A percentile compares a stretch with the other conserved stretches of the same genome.
phyloP scores from a whole-genome alignment of 306 rosid species.

The Malus sylvestris region DNA sequence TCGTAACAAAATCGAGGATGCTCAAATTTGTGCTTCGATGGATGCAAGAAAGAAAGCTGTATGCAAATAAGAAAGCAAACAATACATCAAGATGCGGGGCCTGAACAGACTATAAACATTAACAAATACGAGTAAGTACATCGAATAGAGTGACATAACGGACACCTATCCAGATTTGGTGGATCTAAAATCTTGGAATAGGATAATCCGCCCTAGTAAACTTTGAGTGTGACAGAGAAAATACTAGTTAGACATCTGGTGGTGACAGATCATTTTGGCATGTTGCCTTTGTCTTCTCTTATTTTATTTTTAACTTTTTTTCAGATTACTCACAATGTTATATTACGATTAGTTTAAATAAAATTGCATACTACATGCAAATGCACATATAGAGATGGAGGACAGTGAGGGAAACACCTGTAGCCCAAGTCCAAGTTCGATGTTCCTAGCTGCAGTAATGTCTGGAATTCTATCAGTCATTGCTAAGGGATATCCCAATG shows the following conservation, averaged over 20 bases:
- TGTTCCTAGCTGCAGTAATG: slow-evolving; percentile 72
- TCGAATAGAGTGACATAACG: not conserved
- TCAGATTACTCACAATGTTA: not conserved
- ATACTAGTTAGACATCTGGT: not conserved
- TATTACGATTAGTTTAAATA: not conserved
- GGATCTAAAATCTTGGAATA: not conserved
- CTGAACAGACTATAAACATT: not conserved
- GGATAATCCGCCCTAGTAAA: not conserved
- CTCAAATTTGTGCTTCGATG: slow-evolving; percentile 85
- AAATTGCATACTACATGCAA: not conserved
- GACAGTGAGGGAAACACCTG: slow-evolving; percentile 42
- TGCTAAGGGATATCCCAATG: slow-evolving; percentile 68
- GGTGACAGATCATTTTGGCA: not conserved
- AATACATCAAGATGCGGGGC: slow-evolving; percentile 11
- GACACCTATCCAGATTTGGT: not conserved
- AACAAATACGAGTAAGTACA: not conserved
- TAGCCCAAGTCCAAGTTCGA: slow-evolving; percentile 94
- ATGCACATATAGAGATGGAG: slow-evolving; percentile 15
- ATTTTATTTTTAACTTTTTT: not conserved
- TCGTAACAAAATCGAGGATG: slow-evolving; percentile 95
- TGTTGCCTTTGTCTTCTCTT: not conserved
- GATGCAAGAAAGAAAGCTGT: slow-evolving; percentile 91
- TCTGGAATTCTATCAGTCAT: slow-evolving; percentile 63
- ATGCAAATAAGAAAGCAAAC: slow-evolving; percentile 19
- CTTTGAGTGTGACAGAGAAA: not conserved